Base-by-base conservation (phyloP, 768 basidiomycete genomes). In the Tricholoma hemisulphureum region DNA sequence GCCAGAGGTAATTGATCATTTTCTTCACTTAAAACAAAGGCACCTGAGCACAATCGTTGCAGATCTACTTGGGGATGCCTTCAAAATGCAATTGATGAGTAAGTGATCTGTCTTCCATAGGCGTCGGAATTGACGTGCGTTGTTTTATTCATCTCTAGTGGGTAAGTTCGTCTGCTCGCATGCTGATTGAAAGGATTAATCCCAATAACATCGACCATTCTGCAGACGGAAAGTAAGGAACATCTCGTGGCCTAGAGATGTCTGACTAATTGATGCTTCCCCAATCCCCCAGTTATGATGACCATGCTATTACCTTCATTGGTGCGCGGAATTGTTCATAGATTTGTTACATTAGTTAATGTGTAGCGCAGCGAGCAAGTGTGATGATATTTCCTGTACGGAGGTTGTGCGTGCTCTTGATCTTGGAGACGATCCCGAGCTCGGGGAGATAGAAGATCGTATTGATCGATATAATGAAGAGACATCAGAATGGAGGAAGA, bases 11-110 rank as follows among this genome's bases (percentile, higher is more conserved):
- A 65, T 24, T 61, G 39, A 37, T 5, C 14, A 46, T 31, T 34
- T n/a, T n/a, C 26, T 11, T 43, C 16, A 24, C 14, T 32, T 32
- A 23, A n/a, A 11, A 10, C 16, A 26, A 20, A 32, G 28, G 28
- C 26, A 54, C 24, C 21, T n/a, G 6, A 7, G 8, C 50, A 31
- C 14, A 7, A 54, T 55, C 3, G 45, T 14, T 21, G 10, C 20
- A 81, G 85, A 85, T 63, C 67, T 87, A n/a, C 74, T 87, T 13
- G 85, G 85, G 0, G 83, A 86, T 55, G 85, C 84, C 0, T 86
- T 87, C 67, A 83, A 79, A 64, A 76, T 79, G 63, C 85, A 87
- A 62, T 67, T 87, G 7, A 79, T 84, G 78, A 86, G 83, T 84
- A 62, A 56, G 74, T 77, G 34, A 57, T 39, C 39, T 14, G 10